Percentiles rank a stretch among this genome's conserved stretches.
These are phyloP conservation scores for Xylaria palmicola DNA, from an alignment of 495 filamentous ascomycete species.

Conservation along the genomic window DNA sequence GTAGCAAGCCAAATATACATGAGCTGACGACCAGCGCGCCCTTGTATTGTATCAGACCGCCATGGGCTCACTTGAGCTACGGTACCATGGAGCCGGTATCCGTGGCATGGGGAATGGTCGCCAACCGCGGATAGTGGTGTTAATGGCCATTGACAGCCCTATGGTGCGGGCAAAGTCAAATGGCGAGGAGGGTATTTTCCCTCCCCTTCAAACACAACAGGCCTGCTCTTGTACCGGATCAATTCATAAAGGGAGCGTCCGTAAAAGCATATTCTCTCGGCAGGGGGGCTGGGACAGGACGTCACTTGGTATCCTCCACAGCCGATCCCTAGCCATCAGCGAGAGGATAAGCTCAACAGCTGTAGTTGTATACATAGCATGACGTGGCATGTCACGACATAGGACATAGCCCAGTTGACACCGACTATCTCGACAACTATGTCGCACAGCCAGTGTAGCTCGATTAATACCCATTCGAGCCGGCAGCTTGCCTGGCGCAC, in stretches of 20 bases:
- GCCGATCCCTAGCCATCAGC: neutral
- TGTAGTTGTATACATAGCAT: too few species aligned
- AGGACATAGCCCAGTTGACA: neutral
- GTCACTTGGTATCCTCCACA: neutral
- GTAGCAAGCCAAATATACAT: neutral
- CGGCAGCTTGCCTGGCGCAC: constrained; percentile 4
- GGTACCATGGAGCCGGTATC: neutral
- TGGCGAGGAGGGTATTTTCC: too few species aligned
- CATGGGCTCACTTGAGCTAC: neutral
- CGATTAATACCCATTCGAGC: neutral
- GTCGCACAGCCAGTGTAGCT: neutral
- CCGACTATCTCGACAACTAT: neutral
- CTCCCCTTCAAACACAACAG: too few species aligned
- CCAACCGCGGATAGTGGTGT: too few species aligned
- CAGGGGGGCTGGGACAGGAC: neutral
- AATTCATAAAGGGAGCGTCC: too few species aligned
- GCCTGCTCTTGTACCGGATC: too few species aligned
- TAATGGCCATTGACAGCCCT: too few species aligned
- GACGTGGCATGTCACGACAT: too few species aligned
- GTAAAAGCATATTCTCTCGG: neutral
- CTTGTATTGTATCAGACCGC: too few species aligned
- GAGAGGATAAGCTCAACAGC: neutral
- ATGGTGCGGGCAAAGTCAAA: too few species aligned
- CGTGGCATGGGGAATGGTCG: neutral
- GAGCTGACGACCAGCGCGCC: too few species aligned